Conservation (phyloP, 768 basidiomycete genomes). For the Russula lepida region DNA sequence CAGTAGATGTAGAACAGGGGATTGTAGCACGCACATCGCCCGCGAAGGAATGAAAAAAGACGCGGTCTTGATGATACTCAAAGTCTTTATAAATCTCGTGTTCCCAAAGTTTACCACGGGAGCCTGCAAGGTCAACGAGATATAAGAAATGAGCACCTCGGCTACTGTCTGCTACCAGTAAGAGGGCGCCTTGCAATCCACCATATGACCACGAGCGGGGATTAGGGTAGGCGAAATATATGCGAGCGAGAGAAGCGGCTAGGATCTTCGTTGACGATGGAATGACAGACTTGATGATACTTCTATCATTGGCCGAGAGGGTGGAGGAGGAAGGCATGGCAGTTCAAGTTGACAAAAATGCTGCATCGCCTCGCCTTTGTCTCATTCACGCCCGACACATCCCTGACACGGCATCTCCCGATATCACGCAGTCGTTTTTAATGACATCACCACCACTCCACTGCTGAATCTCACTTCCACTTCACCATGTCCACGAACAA, state of each 20-base stretch:
- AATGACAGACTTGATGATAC: constrained; percentile 58
- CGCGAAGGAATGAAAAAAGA: constrained; percentile 88
- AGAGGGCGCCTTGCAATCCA: constrained; percentile 80
- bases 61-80: constrained; percentile 73
- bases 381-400: neutral
- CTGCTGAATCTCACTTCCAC: no score
- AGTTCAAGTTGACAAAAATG: no score
- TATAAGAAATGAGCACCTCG: constrained; percentile 55
- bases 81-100: constrained; percentile 83
- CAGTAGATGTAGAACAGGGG: neutral
- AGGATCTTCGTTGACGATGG: constrained; percentile 57
- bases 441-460: neutral
- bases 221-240: constrained; percentile 84
- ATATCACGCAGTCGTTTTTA: neutral
- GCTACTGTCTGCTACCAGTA: constrained; percentile 54
- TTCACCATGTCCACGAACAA: neutral
- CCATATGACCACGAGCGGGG: constrained; percentile 76
- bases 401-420: constrained; percentile 4
- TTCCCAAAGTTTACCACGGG: constrained; percentile 85
- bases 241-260: constrained; percentile 71
- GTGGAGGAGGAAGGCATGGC: constrained; percentile 68
- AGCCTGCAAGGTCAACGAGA: constrained; percentile 78
- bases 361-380: neutral
- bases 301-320: constrained; percentile 67
- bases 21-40: constrained; percentile 70